Base-by-base conservation (phyloP, 768 basidiomycete genomes). In the Boletellus ananas region DNA sequence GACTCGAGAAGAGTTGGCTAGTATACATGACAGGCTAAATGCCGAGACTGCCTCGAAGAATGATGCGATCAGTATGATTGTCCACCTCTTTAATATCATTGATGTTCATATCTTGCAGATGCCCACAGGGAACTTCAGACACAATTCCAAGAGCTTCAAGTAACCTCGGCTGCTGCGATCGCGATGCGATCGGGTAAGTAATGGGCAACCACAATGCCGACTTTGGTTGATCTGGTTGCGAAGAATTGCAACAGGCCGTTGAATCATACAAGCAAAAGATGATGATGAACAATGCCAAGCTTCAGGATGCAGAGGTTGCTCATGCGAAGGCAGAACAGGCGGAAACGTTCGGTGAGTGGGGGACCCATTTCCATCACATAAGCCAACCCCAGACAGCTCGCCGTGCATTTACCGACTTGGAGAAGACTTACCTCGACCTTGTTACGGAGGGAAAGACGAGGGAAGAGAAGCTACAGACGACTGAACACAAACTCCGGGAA, bases 241-340 rank as follows among this genome's bases (percentile, higher is more conserved):
- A 57, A 81, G 87, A 89, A 57, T 59, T 88, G 17, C 80, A 79
- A 48, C 78, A 80, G 37, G 80, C 79, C 1, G 72, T 87, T 18
- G 79, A 85, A 55, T 73, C 80, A 16, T 83, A 85, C 68, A 82
- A 85, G 60, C 69, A 77, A 27, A 87, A 88, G 59, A 76, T 80
- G 31, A 74, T 78, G 43, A 70, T 74, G 1, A 80, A 81, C 49
- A 77, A 81, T 27, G 75, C 76, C 39, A 77, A 79, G 10, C 74
- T 87, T 18, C 84, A 90, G 62, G 79, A 79, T 12, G 76, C 82
- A 1, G 87, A 90, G 59, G 80, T 87, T 44, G 81, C 79, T 7
- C 74, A 79, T 40, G 84, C 79, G 6, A 87, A 82, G 57, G 76
- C 79, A 13, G 78, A 80, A 41, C 78, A 84, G 14, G 78, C 78